Conservation (phyloP, 1,284 basidiomycete species). For the Ceratobasidium sp. region DNA sequence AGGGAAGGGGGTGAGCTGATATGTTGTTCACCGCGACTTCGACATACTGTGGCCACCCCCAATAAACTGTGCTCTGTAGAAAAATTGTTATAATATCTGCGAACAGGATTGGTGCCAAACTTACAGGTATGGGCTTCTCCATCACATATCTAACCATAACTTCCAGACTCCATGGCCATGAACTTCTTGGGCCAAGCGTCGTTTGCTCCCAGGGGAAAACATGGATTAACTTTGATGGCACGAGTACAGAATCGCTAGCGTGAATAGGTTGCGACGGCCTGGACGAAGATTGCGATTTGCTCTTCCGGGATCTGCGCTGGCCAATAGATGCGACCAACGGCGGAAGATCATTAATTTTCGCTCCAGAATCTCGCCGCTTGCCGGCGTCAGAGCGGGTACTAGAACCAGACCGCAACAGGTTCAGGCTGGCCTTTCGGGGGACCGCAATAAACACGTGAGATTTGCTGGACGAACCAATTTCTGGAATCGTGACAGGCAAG, state of each 20-base stretch:
- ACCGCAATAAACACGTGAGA: conserved; percentile 21
- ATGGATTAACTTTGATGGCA: conserved; percentile 20
- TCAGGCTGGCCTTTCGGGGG: not conserved
- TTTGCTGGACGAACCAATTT: not conserved
- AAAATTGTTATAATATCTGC: too few relatives aligned
- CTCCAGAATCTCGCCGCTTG: not conserved
- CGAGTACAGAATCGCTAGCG: not conserved
- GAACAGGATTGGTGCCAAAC: too few relatives aligned
- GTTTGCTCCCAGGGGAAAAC: conserved; percentile 36
- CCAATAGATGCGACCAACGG: not conserved
- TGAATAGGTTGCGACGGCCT: not conserved
- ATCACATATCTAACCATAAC: conserved; percentile 26
- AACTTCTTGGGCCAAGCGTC: conserved; percentile 19
- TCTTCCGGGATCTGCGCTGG: conserved; percentile 1
- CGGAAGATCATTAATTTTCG: not conserved
- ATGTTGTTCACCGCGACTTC: not conserved
- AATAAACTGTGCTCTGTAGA: conserved; percentile 19
- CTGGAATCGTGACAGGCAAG: not conserved
- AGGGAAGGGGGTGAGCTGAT: not conserved
- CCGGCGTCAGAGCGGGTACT: not conserved
- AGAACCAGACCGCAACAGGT: conserved; percentile 2
- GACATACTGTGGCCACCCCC: conserved; percentile 40
- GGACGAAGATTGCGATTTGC: conserved; percentile 1
- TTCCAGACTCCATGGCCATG: conserved; percentile 39
- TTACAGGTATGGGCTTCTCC: conserved; percentile 38